Evolutionary conservation across 306 rosid genomes (phyloP).

Genomic region (Trifolium fragiferum): DNA sequence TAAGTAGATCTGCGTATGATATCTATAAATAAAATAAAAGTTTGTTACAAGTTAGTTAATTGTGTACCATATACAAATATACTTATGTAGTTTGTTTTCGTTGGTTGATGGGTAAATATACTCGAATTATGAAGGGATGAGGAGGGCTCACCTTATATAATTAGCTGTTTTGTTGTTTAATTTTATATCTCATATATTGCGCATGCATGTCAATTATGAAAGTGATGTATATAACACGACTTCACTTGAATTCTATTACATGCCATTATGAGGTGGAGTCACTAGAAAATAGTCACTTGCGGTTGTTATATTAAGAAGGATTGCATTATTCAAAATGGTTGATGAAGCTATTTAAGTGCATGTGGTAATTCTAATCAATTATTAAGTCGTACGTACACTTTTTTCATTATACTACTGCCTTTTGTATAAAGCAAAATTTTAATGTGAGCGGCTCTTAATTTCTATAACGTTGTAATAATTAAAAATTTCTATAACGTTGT

Average conservation of each 20-base stretch:
- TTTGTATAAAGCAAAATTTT: background rate
- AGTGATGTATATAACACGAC: background rate
- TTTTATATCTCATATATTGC: background rate
- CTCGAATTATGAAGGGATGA: no score
- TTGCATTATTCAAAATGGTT: constrained; percentile 37
- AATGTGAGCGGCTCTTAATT: no score
- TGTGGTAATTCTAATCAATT: background rate
- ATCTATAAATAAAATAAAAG: no score
- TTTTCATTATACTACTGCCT: background rate
- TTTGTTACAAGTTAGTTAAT: no score
- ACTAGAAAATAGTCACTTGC: constrained; percentile 5
- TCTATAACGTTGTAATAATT: no score
- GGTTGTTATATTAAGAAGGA: constrained; percentile 11
- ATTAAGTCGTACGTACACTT: background rate
- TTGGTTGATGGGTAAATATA: no score
- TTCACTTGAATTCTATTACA: background rate
- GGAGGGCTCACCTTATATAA: no score
- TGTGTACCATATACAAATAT: no score
- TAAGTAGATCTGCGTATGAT: no score
- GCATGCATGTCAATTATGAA: background rate
- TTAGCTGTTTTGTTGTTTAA: background rate
- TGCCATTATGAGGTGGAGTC: constrained; percentile 32
- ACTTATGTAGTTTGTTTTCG: no score
- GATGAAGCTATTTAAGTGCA: constrained; percentile 38
- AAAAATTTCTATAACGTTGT: no score